A percentile compares a stretch with the other conserved stretches of the same genome.
These are phyloP conservation scores for Fonsecaea monophora DNA, from an alignment of 2,329 filamentous ascomycete genomes.

Conservation along the genomic window DNA sequence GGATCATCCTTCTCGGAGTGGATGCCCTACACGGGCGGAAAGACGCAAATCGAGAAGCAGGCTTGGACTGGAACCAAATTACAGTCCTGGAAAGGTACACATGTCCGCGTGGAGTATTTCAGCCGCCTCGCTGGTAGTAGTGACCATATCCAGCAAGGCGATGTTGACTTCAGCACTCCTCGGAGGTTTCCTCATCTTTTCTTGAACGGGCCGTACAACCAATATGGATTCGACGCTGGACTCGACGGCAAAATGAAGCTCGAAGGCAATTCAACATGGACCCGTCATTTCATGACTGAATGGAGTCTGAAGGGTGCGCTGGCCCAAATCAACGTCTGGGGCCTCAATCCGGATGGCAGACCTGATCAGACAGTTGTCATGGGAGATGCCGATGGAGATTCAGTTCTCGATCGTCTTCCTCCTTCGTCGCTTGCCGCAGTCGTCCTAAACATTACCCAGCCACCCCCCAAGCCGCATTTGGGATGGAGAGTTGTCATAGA, in stretches of 20 bases:
- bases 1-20: slow-evolving; percentile 66
- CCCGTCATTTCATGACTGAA: slow-evolving; percentile 67
- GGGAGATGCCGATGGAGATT: slow-evolving; percentile 68
- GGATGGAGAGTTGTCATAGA: slow-evolving; percentile 63
- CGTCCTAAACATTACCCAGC: slow-evolving; percentile 65
- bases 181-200: slow-evolving; percentile 68
- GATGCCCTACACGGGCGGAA: slow-evolving; percentile 62
- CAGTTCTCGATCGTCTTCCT: slow-evolving; percentile 66
- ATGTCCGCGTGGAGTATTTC: slow-evolving; percentile 70
- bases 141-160: slow-evolving; percentile 66
- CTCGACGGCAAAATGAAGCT: slow-evolving; percentile 61
- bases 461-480: slow-evolving; percentile 62
- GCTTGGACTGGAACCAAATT: slow-evolving; percentile 65
- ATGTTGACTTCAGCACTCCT: slow-evolving; percentile 52
- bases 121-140: slow-evolving; percentile 65
- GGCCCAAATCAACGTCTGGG: slow-evolving; percentile 71
- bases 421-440: slow-evolving; percentile 63
- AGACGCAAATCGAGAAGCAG: slow-evolving; percentile 56
- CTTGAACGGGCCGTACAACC: slow-evolving; percentile 67
- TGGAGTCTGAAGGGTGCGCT: slow-evolving; percentile 60
- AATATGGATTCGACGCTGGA: slow-evolving; percentile 69
- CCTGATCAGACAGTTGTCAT: slow-evolving; percentile 66
- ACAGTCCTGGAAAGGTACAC: slow-evolving; percentile 67
- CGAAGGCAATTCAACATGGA: slow-evolving; percentile 60
- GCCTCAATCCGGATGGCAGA: slow-evolving; percentile 67